Conservation (phyloP, 2,329 filamentous ascomycete species). For the Pleurostoma richardsiae region DNA sequence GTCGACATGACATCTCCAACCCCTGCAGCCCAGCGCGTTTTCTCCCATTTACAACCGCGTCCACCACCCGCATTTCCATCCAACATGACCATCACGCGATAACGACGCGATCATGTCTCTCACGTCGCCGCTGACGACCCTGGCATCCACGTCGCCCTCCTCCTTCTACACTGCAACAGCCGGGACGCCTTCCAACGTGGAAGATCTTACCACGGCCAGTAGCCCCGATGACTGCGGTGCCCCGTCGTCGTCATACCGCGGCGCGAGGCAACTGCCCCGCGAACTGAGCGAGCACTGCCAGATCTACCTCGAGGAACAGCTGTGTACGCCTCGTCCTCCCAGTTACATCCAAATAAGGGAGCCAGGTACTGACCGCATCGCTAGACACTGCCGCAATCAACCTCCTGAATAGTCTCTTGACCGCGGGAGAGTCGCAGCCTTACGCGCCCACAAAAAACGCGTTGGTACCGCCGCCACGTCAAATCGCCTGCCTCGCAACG, state of each 20-base stretch:
- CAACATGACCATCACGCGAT: background rate
- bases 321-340: constrained; percentile 27
- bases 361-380: background rate
- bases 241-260: constrained; percentile 36
- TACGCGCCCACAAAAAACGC: constrained; percentile 32
- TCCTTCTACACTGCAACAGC: constrained; percentile 7
- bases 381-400: constrained; percentile 53
- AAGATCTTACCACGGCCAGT: constrained; percentile 8
- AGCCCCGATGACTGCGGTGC: constrained; percentile 10
- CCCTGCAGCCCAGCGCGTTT: no score
- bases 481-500: constrained; percentile 74
- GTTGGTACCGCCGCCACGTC: constrained; percentile 63
- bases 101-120: constrained; percentile 13
- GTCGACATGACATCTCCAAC: no score
- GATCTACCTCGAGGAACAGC: constrained; percentile 70
- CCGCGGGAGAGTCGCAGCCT: constrained; percentile 36
- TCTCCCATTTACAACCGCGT: background rate
- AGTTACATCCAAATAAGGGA: background rate
- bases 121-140: constrained; percentile 18
- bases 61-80: background rate
- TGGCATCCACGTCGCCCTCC: constrained; percentile 14
- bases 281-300: constrained; percentile 62
- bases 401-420: constrained; percentile 61
- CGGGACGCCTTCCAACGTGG: background rate
- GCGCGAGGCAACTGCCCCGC: constrained; percentile 51